A percentile compares a stretch with the other conserved stretches of the same genome.
Evolutionary conservation across 441 rosid genomes (phyloP).

Genomic region (Adansonia rubrostipa): DNA sequence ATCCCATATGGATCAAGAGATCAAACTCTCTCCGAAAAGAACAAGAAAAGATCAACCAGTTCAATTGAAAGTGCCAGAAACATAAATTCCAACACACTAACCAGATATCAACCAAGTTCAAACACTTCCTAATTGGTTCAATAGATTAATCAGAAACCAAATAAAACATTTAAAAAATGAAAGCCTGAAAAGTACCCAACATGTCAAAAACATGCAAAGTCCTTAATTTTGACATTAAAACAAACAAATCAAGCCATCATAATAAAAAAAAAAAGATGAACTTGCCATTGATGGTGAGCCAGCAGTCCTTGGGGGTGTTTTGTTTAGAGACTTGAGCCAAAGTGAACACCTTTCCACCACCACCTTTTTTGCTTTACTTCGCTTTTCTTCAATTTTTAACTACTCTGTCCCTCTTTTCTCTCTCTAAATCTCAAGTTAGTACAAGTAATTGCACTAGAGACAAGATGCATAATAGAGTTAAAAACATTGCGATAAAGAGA

Average conservation of each 20-base stretch:
- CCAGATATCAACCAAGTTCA: constrained; percentile 15
- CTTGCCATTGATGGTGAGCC: constrained; percentile 78
- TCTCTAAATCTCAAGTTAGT: not conserved
- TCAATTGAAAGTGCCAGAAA: not conserved
- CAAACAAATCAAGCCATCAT: not conserved
- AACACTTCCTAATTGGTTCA: not conserved
- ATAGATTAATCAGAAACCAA: not conserved
- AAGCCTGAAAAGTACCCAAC: constrained; percentile 8
- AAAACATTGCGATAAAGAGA: too few species aligned
- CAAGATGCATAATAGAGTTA: not conserved
- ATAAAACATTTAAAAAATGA: not conserved
- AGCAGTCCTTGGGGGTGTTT: constrained; percentile 62
- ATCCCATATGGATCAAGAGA: constrained; percentile 9
- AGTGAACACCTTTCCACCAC: constrained; percentile 56
- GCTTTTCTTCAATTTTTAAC: not conserved
- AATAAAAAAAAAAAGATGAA: constrained; percentile 27
- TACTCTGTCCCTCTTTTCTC: not conserved
- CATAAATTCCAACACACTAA: not conserved
- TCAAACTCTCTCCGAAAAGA: not conserved
- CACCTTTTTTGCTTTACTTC: constrained; percentile 41
- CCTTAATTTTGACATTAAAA: not conserved
- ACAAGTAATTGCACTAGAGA: not conserved
- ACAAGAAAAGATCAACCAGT: not conserved
- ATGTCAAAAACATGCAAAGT: constrained; percentile 7
- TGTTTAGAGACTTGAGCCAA: constrained; percentile 70